Evolutionary conservation across 768 basidiomycete genomes (phyloP), one percentile per base, ranked within the genome.

Genomic region (Dentipellis fragilis): DNA sequence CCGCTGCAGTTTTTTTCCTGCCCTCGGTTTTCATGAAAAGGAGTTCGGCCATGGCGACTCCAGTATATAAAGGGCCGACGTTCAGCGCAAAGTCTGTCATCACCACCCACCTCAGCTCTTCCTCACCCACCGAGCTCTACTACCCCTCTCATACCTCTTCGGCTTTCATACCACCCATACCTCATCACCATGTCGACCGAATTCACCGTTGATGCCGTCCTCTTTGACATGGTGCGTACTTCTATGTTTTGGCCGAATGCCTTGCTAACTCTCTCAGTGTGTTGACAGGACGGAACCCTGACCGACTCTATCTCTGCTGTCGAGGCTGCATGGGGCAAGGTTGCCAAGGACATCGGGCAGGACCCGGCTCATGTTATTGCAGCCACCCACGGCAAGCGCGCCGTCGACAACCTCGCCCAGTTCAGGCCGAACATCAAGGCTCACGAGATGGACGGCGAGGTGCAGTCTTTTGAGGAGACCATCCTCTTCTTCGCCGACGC

Each of bases 321-420:
- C 57, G 84, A 87, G 66, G 83, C 83, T 3, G 86, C 86, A 4
- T 88, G 85, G 85, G 79, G 79, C 36, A 80, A 80, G 63, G 84
- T 88, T 47, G 85, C 86, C 3, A 71, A 71, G 52, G 84, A 86
- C 66, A 77, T 88, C 52, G 83, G 83, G 54, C 76, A 80, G 68
- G 82, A 85, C 67, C 82, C 83, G 9, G 73, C 75, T 55, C 73
- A 79, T 55, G 83, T 86, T 58, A 85, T 87, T 63, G 82, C 80
- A 9, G 81, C 83, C 45, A 87, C 85, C n/a, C 86, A 89, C 67
- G 85, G 86, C 63, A 83, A 85, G 65, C 82, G 85, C 59, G 86
- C 85, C 11, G 74, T 85, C 63, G 86, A 88, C 72, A 89, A 88
- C 69, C 79, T 87, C 59, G 66, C 75, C 7, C 72, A 75, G 51